Conservation (phyloP, 2,329 filamentous ascomycete genomes). For the Aspergillus sp. region DNA sequence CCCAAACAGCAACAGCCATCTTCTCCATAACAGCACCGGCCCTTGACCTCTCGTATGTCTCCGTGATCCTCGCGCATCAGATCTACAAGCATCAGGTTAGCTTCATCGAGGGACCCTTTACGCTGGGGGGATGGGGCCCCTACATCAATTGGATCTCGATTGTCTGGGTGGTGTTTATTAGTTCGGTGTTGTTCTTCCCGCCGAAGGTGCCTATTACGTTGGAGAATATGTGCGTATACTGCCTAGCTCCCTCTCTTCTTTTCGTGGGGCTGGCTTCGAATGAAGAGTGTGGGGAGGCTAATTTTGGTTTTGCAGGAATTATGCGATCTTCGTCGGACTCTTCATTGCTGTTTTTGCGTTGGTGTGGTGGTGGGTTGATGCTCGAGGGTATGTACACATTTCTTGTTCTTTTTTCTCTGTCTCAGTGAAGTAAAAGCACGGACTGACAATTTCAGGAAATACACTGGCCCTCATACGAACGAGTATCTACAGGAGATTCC, state of each 20-base stretch:
- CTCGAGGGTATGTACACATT: conserved; percentile 38
- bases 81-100: conserved; percentile 57
- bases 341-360: conserved; percentile 56
- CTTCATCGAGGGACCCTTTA: conserved; percentile 63
- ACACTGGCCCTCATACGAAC: conserved; percentile 63
- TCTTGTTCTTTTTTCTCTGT: conserved; percentile 25
- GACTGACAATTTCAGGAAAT: conserved; percentile 49
- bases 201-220: conserved; percentile 52
- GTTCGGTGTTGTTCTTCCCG: conserved; percentile 62
- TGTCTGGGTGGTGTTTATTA: conserved; percentile 67
- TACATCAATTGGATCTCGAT: conserved; percentile 61
- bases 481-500: conserved; percentile 49
- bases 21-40: conserved; percentile 59
- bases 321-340: conserved; percentile 51
- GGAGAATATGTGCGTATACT: conserved; percentile 51
- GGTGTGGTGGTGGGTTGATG: conserved; percentile 53
- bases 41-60: conserved; percentile 60
- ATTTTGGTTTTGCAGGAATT: conserved; percentile 45
- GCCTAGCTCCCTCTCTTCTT: background rate
- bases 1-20: conserved; percentile 52
- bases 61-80: conserved; percentile 63
- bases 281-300: background rate
- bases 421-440: background rate
- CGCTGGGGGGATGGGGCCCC: conserved; percentile 59
- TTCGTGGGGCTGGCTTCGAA: background rate